Conservation (phyloP, 139 green algal species). For the Pseudopediastrum boryanum region DNA sequence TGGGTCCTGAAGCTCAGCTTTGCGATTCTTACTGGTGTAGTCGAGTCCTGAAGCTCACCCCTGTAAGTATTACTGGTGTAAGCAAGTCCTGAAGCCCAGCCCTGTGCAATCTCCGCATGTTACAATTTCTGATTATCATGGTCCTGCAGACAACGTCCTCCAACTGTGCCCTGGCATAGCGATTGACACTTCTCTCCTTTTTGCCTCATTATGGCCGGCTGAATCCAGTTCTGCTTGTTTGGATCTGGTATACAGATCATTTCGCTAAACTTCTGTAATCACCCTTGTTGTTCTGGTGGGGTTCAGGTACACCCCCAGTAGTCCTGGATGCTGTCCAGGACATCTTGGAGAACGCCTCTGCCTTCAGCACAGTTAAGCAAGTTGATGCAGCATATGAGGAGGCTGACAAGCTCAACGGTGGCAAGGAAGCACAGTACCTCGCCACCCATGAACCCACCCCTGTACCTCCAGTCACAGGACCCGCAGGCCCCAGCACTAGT, state of each 20-base stretch:
- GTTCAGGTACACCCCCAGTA: neutral
- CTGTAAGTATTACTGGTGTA: neutral
- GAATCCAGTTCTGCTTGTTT: too few species aligned
- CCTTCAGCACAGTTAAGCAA: conserved; percentile 18
- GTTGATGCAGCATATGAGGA: conserved; percentile 32
- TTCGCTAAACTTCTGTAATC: too few species aligned
- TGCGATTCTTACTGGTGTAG: neutral
- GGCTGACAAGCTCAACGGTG: conserved; percentile 25
- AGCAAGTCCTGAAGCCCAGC: neutral
- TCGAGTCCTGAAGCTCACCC: neutral
- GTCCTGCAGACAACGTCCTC: neutral
- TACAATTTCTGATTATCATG: neutral
- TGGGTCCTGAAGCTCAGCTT: neutral
- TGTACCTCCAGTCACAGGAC: too few species aligned
- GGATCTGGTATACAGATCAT: too few species aligned
- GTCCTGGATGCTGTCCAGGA: conserved; percentile 32
- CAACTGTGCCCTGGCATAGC: neutral
- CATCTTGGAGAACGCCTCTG: conserved; percentile 22
- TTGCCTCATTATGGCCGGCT: neutral
- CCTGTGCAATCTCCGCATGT: neutral
- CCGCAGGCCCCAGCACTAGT: too few species aligned
- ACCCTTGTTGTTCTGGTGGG: too few species aligned
- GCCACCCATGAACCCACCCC: too few species aligned
- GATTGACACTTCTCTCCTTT: neutral
- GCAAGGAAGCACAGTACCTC: conserved; percentile 12